Conservation (phyloP, 2,329 filamentous ascomycete species). For the Venturia pyrina region DNA sequence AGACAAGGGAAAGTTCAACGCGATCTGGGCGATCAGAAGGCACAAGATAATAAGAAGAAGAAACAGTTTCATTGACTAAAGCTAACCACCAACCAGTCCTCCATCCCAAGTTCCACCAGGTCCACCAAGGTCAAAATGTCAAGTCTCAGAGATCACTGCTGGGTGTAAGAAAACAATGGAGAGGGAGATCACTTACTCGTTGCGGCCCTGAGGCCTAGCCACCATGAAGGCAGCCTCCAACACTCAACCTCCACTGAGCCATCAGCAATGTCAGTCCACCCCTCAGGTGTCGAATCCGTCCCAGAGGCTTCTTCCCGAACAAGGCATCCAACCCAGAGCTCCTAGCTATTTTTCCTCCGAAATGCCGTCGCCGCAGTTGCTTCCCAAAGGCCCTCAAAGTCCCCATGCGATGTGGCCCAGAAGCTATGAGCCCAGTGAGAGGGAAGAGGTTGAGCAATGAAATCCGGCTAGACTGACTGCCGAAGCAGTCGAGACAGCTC, state of each 20-base stretch:
- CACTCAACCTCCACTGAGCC: neutral
- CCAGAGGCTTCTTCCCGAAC: neutral
- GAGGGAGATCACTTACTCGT: neutral
- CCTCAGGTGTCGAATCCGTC: neutral
- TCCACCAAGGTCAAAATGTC: neutral
- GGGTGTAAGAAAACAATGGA: neutral
- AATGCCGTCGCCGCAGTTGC: neutral
- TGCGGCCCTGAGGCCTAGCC: neutral
- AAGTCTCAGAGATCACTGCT: constrained; percentile 4
- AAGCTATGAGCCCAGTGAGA: neutral
- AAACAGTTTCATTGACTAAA: neutral
- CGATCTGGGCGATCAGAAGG: neutral
- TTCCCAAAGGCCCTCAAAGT: neutral
- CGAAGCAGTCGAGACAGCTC: neutral
- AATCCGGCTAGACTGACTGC: neutral
- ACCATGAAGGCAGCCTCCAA: neutral
- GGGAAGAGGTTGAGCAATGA: constrained; percentile 1
- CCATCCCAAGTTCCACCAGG: neutral
- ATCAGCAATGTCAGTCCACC: neutral
- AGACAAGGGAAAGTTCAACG: neutral
- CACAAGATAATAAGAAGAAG: neutral
- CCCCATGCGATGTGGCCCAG: neutral
- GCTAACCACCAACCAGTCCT: neutral
- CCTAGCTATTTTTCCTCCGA: neutral
- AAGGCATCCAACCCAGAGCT: neutral